Conservation (phyloP, 495 filamentous ascomycete genomes). For the Neurospora sublineolata region DNA sequence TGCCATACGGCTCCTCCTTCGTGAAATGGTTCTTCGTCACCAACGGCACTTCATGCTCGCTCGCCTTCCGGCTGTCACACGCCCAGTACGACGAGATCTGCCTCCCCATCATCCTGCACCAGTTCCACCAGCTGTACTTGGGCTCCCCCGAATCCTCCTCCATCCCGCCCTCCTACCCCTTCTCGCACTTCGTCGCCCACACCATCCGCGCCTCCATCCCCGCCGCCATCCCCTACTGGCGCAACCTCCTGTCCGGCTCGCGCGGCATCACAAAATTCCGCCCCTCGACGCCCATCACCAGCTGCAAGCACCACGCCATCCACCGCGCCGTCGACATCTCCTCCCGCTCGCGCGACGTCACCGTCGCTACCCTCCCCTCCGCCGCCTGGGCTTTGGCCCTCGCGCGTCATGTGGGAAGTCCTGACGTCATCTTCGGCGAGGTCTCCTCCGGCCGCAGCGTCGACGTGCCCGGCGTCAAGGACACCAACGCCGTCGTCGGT, state of each 20-base stretch:
- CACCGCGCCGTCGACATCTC: constrained; percentile 35
- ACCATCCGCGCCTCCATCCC: constrained; percentile 18
- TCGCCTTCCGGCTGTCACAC: constrained; percentile 58
- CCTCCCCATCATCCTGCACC: constrained; percentile 47
- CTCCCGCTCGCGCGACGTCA: constrained; percentile 35
- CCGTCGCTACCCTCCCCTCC: constrained; percentile 44
- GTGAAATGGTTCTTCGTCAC: constrained; percentile 50
- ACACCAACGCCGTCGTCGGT: constrained; percentile 34
- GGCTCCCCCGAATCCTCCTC: neutral
- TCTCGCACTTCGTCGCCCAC: constrained; percentile 48
- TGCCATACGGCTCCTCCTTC: constrained; percentile 51
- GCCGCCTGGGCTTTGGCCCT: constrained; percentile 53
- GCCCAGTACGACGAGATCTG: constrained; percentile 67
- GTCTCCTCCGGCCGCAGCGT: constrained; percentile 50
- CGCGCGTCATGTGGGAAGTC: constrained; percentile 33
- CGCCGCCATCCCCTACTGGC: constrained; percentile 44
- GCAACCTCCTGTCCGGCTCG: constrained; percentile 40
- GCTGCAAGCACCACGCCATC: constrained; percentile 20
- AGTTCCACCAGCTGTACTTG: constrained; percentile 28
- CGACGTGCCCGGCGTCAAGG: constrained; percentile 31
- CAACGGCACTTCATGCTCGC: constrained; percentile 39
- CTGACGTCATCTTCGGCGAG: constrained; percentile 50
- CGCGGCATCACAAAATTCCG: constrained; percentile 33
- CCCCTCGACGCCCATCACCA: constrained; percentile 17
- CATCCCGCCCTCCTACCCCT: constrained; percentile 38